These are phyloP conservation scores for Saccharomycopsis fodiens DNA, from an alignment of 805 yeast species.

Conservation along the genomic window DNA sequence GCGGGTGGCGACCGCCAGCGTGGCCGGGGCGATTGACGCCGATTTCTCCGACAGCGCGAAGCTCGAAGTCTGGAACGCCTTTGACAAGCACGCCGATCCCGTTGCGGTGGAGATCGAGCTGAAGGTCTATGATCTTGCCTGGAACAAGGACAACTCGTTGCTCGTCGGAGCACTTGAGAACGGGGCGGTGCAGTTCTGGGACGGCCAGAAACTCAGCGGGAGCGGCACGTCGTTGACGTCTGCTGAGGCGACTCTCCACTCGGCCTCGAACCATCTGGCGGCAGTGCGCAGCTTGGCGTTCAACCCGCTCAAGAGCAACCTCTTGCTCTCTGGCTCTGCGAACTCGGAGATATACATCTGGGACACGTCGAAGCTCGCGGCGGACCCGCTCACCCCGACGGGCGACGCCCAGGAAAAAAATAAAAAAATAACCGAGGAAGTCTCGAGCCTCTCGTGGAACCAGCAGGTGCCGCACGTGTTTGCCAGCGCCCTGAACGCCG, in stretches of 20 bases:
- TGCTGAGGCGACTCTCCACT: constrained; percentile 40
- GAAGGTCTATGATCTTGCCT: constrained; percentile 72
- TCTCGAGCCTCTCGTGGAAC: constrained; percentile 85
- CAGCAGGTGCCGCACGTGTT: constrained; percentile 73
- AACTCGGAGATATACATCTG: constrained; percentile 84
- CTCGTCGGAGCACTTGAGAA: constrained; percentile 90
- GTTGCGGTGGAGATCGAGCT: constrained; percentile 42
- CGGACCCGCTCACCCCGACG: constrained; percentile 31
- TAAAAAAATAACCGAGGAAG: constrained; percentile 53
- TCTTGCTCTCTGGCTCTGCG: constrained; percentile 82
- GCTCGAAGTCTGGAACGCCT: constrained; percentile 74
- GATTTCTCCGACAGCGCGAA: constrained; percentile 72
- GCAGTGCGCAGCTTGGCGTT: constrained; percentile 69
- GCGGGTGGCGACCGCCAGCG: constrained; percentile 79
- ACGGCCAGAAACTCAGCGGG: constrained; percentile 42
- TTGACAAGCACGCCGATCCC: constrained; percentile 26
- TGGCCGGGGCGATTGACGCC: constrained; percentile 93
- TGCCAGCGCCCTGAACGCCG: constrained; percentile 82
- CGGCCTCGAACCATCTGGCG: constrained; percentile 54
- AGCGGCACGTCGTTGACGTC: constrained; percentile 29
- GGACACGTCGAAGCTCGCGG: constrained; percentile 67
- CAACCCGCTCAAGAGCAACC: constrained; percentile 63
- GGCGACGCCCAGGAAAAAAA: constrained; percentile 4
- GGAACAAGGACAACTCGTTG: constrained; percentile 60
- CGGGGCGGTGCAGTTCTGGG: constrained; percentile 76